A percentile compares a stretch with the other conserved stretches of the same genome.
Conservation (phyloP, 495 filamentous ascomycete genomes). For the Daldinia grandis region DNA sequence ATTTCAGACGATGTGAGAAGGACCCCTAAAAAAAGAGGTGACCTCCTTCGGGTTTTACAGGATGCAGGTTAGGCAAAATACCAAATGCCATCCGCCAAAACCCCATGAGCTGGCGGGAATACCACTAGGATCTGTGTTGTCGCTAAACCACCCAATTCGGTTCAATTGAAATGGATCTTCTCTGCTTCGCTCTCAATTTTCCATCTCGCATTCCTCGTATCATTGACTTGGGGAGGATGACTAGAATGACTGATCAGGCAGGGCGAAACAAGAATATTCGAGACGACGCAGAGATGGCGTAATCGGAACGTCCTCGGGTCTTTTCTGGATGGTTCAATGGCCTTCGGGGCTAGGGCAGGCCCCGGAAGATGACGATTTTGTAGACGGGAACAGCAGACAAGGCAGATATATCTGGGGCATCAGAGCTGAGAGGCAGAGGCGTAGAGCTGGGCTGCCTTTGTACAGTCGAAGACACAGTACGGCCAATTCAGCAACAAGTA, state of each 20-base stretch:
- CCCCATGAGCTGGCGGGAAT: slow-evolving; percentile 33
- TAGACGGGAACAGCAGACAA: slow-evolving; percentile 11
- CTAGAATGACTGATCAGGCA: slow-evolving; percentile 9
- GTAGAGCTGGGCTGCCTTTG: slow-evolving; percentile 27
- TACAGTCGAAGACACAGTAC: slow-evolving; percentile 36
- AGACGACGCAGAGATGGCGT: slow-evolving; percentile 34
- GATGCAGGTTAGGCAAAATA: slow-evolving; percentile 39
- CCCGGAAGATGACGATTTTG: slow-evolving; percentile 39
- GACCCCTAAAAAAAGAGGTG: slow-evolving; percentile 33
- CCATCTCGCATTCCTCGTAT: background rate
- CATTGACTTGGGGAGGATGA: background rate
- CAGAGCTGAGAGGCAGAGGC: slow-evolving; percentile 34
- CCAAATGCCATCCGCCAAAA: slow-evolving; percentile 29
- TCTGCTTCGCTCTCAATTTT: slow-evolving; percentile 5
- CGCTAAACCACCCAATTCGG: background rate
- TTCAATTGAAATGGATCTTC: background rate
- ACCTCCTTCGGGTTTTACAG: slow-evolving; percentile 18
- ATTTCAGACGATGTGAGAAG: slow-evolving; percentile 28
- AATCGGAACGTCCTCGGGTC: slow-evolving; percentile 39
- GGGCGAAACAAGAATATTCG: slow-evolving; percentile 18
- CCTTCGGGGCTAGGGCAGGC: slow-evolving; percentile 10
- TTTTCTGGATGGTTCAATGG: slow-evolving; percentile 34
- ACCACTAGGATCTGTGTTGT: slow-evolving; percentile 15
- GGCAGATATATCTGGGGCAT: slow-evolving; percentile 29
- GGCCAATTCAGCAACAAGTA: slow-evolving; percentile 4